phyloP scores from a whole-genome alignment of 306 rosid species.

The Rosa rugosa region DNA sequence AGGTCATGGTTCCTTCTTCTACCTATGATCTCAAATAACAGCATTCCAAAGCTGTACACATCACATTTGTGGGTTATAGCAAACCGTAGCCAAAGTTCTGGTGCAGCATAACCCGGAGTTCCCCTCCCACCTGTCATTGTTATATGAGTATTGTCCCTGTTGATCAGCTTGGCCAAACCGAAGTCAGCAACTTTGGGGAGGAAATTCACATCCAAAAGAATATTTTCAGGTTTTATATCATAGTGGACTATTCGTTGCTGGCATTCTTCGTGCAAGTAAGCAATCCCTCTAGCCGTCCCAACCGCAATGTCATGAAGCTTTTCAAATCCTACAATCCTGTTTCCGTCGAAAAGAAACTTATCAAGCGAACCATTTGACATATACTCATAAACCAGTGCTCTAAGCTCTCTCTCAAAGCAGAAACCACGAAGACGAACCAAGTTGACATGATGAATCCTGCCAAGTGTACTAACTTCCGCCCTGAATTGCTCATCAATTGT shows the following conservation, averaged over 20 bases:
- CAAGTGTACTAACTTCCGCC: constrained; percentile 35
- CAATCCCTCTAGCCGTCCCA: constrained; percentile 47
- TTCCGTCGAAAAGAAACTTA: constrained; percentile 32
- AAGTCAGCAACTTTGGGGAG: constrained; percentile 47
- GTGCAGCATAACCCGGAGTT: constrained; percentile 52
- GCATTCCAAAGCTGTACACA: too few relatives aligned
- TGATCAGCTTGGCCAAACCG: constrained; percentile 49
- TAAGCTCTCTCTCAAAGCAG: constrained; percentile 37
- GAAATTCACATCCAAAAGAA: constrained; percentile 35
- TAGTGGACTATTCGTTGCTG: constrained; percentile 52
- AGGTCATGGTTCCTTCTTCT: too few relatives aligned
- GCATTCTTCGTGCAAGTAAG: constrained; percentile 50
- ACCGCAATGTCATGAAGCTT: constrained; percentile 47
- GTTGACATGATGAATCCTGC: constrained; percentile 42
- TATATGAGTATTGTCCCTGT: constrained; percentile 37
- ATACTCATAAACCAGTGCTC: constrained; percentile 38
- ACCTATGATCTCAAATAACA: too few relatives aligned
- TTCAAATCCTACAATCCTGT: constrained; percentile 27
- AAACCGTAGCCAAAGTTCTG: constrained; percentile 41
- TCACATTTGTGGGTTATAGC: not conserved
- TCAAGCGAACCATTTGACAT: constrained; percentile 28
- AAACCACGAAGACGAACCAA: constrained; percentile 42
- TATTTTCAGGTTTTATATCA: constrained; percentile 54
- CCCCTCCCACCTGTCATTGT: constrained; percentile 44
- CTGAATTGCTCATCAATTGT: constrained; percentile 39